Evolutionary conservation across 768 basidiomycete genomes (phyloP).

Genomic region (Hygrocybe punicea): DNA sequence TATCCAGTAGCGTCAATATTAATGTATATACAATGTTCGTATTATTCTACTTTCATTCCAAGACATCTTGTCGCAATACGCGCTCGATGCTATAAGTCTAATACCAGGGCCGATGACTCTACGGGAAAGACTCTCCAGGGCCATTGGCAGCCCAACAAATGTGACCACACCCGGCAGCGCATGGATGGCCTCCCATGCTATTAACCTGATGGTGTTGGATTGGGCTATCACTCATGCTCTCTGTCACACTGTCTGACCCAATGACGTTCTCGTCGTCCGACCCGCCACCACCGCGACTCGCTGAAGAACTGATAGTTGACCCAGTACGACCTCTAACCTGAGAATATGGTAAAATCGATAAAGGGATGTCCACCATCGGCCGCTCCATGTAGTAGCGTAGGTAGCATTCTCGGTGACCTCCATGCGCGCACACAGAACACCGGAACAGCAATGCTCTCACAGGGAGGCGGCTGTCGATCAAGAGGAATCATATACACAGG

Average conservation of each 20-base stretch:
- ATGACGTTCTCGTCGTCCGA: conserved; percentile 29
- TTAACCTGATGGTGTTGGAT: conserved; percentile 9
- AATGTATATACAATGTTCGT: too few relatives aligned
- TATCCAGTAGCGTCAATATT: too few relatives aligned
- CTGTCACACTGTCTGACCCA: conserved; percentile 18
- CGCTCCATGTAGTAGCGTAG: conserved; percentile 59
- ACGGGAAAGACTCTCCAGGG: too few relatives aligned
- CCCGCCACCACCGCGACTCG: conserved; percentile 24
- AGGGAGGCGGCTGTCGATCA: conserved; percentile 60
- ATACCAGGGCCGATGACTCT: too few relatives aligned
- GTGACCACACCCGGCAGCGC: conserved; percentile 82
- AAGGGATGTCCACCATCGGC: conserved; percentile 46
- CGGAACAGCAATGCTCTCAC: conserved; percentile 68
- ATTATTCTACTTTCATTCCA: too few relatives aligned
- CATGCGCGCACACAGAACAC: conserved; percentile 74
- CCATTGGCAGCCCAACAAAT: conserved; percentile 62
- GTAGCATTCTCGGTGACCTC: conserved; percentile 79
- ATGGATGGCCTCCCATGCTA: conserved; percentile 54
- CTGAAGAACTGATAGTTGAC: not conserved
- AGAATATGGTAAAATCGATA: not conserved
- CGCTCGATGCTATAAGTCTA: too few relatives aligned
- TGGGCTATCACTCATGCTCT: conserved; percentile 16
- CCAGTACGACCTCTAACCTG: not conserved
- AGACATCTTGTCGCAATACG: too few relatives aligned
- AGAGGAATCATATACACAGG: conserved; percentile 9